Conservation (phyloP, 169 alveolate species). For the Cryptosporidium ubiquitum region DNA sequence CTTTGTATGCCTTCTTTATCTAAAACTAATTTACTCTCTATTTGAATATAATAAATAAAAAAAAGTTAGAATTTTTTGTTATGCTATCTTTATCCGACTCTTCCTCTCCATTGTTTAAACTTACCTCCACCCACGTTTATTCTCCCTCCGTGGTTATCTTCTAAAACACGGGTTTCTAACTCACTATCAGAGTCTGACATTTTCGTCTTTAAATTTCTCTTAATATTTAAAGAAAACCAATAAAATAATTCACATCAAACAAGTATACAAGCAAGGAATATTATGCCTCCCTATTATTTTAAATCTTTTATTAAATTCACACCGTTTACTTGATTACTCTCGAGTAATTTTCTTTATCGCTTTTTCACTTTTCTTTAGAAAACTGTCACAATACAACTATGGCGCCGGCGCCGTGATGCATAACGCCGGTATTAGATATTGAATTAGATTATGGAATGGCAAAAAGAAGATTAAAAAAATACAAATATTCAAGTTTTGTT, state of each 20-base stretch:
- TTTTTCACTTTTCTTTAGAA: neutral
- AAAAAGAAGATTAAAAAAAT: too few relatives aligned
- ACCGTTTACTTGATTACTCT: neutral
- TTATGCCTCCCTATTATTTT: neutral
- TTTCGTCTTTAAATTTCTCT: neutral
- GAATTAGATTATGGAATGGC: neutral
- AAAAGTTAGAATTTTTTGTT: neutral
- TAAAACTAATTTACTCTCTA: slow-evolving; percentile 12
- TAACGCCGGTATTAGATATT: neutral
- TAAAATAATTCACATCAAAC: neutral
- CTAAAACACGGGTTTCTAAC: slow-evolving; percentile 51
- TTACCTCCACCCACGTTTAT: neutral
- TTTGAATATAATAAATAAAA: neutral
- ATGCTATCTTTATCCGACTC: neutral
- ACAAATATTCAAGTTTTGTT: too few relatives aligned
- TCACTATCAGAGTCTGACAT: slow-evolving; percentile 64
- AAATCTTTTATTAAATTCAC: neutral
- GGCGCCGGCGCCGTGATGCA: slow-evolving; percentile 4
- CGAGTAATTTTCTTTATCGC: neutral
- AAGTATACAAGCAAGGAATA: neutral
- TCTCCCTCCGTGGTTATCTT: neutral
- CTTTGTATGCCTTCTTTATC: slow-evolving; percentile 20
- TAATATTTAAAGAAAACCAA: neutral
- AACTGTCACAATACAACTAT: neutral
- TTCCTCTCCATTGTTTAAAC: neutral